Evolutionary conservation across 2,329 filamentous ascomycete species (phyloP), one percentile per base, ranked within the genome.

Genomic region (Magnaporthiopsis rhizophila): DNA sequence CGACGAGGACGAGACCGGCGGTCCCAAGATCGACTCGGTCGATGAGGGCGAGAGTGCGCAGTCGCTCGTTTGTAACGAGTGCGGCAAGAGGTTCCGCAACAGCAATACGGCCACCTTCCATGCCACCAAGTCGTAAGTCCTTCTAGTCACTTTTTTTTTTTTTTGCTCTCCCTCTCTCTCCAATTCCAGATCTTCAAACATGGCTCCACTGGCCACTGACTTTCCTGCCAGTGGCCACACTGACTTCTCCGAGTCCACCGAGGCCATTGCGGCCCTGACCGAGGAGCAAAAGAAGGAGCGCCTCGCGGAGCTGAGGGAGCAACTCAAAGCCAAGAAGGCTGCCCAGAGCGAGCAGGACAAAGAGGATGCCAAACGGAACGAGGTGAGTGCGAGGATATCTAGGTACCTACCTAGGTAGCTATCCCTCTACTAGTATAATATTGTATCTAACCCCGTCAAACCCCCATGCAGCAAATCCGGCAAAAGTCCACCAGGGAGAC

Each of bases 21-120:
- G 62, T 9, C 62, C 81, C 2, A 80, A 81, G 26, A 77, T 79
- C 34, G 83, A 87, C 6, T 83, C 86, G n/a, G 80, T 93, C 3
- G 82, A 90, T 70, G 85, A 85, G 1, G 91, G 89, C 65, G 86
- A 89, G 71, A 80, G 85, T 64, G 90, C 92, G 64, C 85, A 87
- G 72, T 96, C 92, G 61, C 86, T 98, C 64, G 84, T 96, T 62
- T 99, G 95, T 83, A 95, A 97, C 68, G 94, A 97, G 65, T 99
- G 95, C 73, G 89, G 90, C 73, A 97, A 97, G 83, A 89, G 87
- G 74, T 96, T 99, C 77, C 85, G 91, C 69, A 91, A 86, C 71
- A 86, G 89, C 68, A 87, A 87, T 32, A 86, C 94, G 69, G 95
- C 93, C 12, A 89, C 94, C 71, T 97, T 92, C 74, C 95, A 99